phyloP scores from a whole-genome alignment of 352 stramenopile genomes.

The Hyaloperonospora brassicae region DNA sequence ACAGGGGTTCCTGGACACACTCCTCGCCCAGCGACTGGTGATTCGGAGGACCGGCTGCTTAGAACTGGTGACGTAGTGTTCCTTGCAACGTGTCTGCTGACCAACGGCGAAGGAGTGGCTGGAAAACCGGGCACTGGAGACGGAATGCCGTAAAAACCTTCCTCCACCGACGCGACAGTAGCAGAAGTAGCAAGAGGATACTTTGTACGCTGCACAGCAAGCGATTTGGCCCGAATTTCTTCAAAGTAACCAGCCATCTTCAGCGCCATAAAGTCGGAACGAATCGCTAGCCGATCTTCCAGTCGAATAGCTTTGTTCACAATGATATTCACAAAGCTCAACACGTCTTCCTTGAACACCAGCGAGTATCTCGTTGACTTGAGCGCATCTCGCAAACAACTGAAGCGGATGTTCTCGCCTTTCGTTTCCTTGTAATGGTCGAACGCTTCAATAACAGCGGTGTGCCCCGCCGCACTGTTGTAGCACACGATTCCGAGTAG shows the following conservation, averaged over 20 bases:
- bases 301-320: conserved; percentile 83
- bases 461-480: conserved; percentile 75
- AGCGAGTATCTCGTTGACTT: conserved; percentile 78
- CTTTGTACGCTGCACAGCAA: conserved; percentile 66
- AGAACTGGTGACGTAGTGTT: conserved; percentile 28
- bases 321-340: conserved; percentile 87
- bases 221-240: conserved; percentile 75
- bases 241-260: conserved; percentile 85
- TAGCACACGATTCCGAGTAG: conserved; percentile 81
- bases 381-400: conserved; percentile 69
- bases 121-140: conserved; percentile 22
- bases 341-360: conserved; percentile 84
- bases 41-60: conserved; percentile 20
- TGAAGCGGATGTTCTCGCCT: conserved; percentile 71
- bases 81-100: conserved; percentile 24
- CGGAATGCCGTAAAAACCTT: conserved; percentile 12
- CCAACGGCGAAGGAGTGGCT: conserved; percentile 22
- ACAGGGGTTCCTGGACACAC: conserved; percentile 24
- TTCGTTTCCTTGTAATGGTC: conserved; percentile 81
- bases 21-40: conserved; percentile 16
- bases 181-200: conserved; percentile 43
- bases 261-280: conserved; percentile 75
- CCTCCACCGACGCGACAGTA: conserved; percentile 16
- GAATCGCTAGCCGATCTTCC: conserved; percentile 74
- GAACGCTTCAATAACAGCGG: conserved; percentile 75